Percentiles rank a stretch among this genome's conserved stretches.
These are phyloP conservation scores for Mucor ambiguus DNA, from an alignment of 371 early-diverging fungal genomes.

Conservation along the genomic window DNA sequence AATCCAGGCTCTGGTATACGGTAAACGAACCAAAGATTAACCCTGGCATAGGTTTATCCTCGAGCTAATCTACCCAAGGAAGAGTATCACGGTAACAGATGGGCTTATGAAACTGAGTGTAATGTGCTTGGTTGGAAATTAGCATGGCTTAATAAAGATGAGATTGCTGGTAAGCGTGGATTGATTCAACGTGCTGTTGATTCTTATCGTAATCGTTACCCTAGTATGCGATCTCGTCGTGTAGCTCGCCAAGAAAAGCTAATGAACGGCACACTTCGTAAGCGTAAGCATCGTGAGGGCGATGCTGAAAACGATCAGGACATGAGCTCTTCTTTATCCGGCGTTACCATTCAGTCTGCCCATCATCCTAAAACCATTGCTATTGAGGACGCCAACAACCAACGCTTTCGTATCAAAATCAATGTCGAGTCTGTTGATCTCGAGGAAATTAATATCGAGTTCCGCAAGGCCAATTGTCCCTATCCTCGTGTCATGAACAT, in stretches of 20 bases:
- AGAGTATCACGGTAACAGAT: conserved; percentile 86
- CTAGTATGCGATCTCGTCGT: conserved; percentile 79
- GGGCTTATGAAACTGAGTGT: conserved; percentile 92
- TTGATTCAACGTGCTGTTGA: conserved; percentile 96
- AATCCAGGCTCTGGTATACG: neutral
- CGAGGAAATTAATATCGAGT: conserved; percentile 44
- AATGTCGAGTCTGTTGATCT: conserved; percentile 45
- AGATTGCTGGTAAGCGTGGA: conserved; percentile 88
- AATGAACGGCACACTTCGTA: conserved; percentile 51
- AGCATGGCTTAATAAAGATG: conserved; percentile 80
- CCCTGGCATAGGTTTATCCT: conserved; percentile 43
- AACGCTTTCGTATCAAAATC: conserved; percentile 45
- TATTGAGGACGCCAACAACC: conserved; percentile 29
- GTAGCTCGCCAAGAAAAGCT: conserved; percentile 84
- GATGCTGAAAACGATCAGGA: conserved; percentile 20
- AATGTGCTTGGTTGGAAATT: conserved; percentile 91
- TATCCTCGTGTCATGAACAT: conserved; percentile 43
- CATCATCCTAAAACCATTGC: conserved; percentile 41
- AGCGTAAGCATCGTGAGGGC: conserved; percentile 44
- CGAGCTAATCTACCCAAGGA: conserved; percentile 73
- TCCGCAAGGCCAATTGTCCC: conserved; percentile 43
- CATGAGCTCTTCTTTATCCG: conserved; percentile 10
- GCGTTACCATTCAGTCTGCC: conserved; percentile 15
- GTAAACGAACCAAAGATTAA: neutral
- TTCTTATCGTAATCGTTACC: conserved; percentile 87